A percentile compares a stretch with the other conserved stretches of the same genome.
These are phyloP conservation scores for Phytopythium kandeliae DNA, from an alignment of 352 stramenopile genomes.

Conservation along the genomic window DNA sequence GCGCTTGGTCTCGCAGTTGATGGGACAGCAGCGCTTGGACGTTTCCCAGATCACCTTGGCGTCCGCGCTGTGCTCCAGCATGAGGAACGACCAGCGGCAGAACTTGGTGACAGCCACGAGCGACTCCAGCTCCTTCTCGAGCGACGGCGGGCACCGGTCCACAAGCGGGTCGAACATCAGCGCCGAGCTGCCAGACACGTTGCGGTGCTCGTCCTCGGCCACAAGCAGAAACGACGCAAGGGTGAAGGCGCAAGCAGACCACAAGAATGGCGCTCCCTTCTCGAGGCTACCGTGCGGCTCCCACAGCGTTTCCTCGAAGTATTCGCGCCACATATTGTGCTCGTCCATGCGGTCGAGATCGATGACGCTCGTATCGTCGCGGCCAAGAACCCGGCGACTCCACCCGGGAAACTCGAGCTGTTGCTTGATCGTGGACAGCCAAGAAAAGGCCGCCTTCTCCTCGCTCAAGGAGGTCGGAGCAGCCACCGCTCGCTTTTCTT, in stretches of 20 bases:
- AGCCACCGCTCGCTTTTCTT: slow-evolving; percentile 12
- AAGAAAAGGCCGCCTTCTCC: slow-evolving; percentile 13
- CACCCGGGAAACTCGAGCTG: slow-evolving; percentile 60
- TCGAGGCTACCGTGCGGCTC: slow-evolving; percentile 82
- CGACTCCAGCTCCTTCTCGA: slow-evolving; percentile 83
- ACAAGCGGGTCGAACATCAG: slow-evolving; percentile 44
- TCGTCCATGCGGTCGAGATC: slow-evolving; percentile 44
- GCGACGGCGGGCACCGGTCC: slow-evolving; percentile 47
- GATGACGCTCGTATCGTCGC: slow-evolving; percentile 39
- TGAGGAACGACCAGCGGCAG: slow-evolving; percentile 82
- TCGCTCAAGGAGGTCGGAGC: not conserved
- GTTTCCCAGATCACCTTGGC: slow-evolving; percentile 88
- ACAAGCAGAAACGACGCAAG: slow-evolving; percentile 72
- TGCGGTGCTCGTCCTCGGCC: slow-evolving; percentile 51
- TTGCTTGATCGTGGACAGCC: slow-evolving; percentile 55
- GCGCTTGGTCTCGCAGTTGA: slow-evolving; percentile 80
- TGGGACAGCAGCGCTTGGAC: slow-evolving; percentile 77
- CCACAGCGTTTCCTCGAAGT: slow-evolving; percentile 86
- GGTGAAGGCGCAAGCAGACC: slow-evolving; percentile 79
- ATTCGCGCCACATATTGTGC: slow-evolving; percentile 80
- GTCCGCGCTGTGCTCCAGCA: slow-evolving; percentile 78
- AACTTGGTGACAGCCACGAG: slow-evolving; percentile 78
- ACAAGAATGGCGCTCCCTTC: slow-evolving; percentile 81
- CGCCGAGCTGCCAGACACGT: slow-evolving; percentile 6
- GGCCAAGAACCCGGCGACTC: slow-evolving; percentile 65